Evolutionary conservation across 345 rosid genomes (phyloP).

Genomic region (Lepidium aucheri): DNA sequence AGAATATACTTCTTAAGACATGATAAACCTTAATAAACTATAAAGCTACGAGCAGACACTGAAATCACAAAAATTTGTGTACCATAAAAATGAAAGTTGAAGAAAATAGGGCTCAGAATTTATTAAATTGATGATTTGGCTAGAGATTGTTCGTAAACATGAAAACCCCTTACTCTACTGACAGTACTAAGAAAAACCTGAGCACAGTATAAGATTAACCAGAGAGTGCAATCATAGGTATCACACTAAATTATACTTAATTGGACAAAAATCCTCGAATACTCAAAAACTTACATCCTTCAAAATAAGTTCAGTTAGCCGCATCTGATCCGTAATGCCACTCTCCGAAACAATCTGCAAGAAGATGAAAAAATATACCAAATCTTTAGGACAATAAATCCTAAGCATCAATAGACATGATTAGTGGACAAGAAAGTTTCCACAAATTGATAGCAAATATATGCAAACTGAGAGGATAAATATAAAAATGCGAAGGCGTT

Average conservation of each 20-base stretch:
- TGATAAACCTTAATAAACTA: background rate
- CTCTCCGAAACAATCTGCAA: slow-evolving; percentile 65
- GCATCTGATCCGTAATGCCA: slow-evolving; percentile 89
- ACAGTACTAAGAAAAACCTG: background rate
- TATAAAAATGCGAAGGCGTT: background rate
- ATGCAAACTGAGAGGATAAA: slow-evolving; percentile 2
- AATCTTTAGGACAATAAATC: slow-evolving; percentile 41
- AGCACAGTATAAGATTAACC: slow-evolving; percentile 8
- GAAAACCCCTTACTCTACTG: background rate
- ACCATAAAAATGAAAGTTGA: background rate
- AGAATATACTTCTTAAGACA: background rate
- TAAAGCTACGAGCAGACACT: background rate
- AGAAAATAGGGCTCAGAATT: background rate
- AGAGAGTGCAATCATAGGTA: background rate
- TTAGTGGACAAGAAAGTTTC: background rate
- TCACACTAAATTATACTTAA: background rate
- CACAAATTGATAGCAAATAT: background rate
- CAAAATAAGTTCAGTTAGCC: slow-evolving; percentile 64
- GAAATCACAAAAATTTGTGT: slow-evolving; percentile 4
- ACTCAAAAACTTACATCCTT: slow-evolving; percentile 57
- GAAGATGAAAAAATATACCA: background rate
- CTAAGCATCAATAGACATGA: background rate
- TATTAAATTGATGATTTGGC: background rate
- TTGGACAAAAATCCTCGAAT: background rate
- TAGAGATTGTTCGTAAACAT: background rate